Evolutionary conservation across 164 flowering plant species (phyloP).

Genomic region (Magnolia changhungtana): DNA sequence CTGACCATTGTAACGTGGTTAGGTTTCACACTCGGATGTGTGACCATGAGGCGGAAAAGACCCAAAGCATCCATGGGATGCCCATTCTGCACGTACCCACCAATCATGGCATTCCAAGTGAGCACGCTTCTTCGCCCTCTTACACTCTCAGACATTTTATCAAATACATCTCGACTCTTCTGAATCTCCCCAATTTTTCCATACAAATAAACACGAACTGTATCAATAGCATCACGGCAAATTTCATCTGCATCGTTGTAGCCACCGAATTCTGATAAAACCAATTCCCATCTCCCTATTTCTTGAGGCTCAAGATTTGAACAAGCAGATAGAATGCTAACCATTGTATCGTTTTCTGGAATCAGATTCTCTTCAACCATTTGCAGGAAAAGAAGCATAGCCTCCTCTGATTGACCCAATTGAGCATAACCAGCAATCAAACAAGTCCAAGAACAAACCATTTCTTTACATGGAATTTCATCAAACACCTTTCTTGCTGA

Average conservation of each 20-base stretch:
- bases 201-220: constrained; percentile 45
- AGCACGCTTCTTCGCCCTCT: constrained; percentile 32
- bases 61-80: constrained; percentile 43
- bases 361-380: constrained; percentile 42
- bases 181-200: constrained; percentile 51
- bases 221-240: constrained; percentile 22
- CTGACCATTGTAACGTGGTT: constrained; percentile 74
- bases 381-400: constrained; percentile 35
- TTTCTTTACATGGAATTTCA: constrained; percentile 46
- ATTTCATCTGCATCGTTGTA: neutral
- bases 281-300: constrained; percentile 42
- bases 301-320: constrained; percentile 32
- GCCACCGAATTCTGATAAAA: constrained; percentile 15
- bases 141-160: constrained; percentile 22
- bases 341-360: constrained; percentile 58
- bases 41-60: constrained; percentile 40
- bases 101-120: constrained; percentile 59
- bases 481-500: constrained; percentile 51
- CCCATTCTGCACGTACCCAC: constrained; percentile 51
- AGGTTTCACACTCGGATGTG: constrained; percentile 28
- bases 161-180: constrained; percentile 44
- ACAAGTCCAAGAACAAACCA: constrained; percentile 47
- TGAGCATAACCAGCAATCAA: constrained; percentile 59
- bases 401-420: constrained; percentile 36
- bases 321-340: constrained; percentile 67